A percentile compares a stretch with the other conserved stretches of the same genome.
Evolutionary conservation across 352 stramenopile species (phyloP).

Genomic region (Phytophthora vignae): DNA sequence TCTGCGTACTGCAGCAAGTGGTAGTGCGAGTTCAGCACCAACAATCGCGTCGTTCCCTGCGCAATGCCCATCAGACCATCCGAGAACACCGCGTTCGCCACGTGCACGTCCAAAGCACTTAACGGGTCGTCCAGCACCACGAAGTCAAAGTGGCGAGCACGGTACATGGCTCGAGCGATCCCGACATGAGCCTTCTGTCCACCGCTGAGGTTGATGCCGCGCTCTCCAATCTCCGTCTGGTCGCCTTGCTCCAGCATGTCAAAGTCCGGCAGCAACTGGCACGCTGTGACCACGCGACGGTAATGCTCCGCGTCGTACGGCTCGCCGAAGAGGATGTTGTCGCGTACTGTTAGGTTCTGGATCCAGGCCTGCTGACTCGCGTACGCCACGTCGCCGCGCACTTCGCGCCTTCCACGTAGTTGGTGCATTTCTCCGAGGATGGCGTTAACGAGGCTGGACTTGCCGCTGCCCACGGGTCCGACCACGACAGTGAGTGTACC

Average conservation of each 20-base stretch:
- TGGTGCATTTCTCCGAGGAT: constrained; percentile 62
- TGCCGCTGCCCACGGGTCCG: constrained; percentile 57
- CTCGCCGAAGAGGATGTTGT: constrained; percentile 69
- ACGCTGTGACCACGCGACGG: constrained; percentile 69
- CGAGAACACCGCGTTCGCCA: constrained; percentile 93
- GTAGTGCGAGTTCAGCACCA: constrained; percentile 95
- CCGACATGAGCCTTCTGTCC: constrained; percentile 82
- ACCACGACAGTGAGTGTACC: constrained; percentile 58
- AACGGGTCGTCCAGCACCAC: constrained; percentile 75
- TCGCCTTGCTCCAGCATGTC: constrained; percentile 86
- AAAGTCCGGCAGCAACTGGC: constrained; percentile 85
- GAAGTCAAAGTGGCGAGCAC: constrained; percentile 61
- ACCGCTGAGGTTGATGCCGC: constrained; percentile 87
- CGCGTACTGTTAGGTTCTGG: constrained; percentile 55
- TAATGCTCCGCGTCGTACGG: constrained; percentile 50
- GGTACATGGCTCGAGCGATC: constrained; percentile 70
- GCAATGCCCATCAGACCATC: constrained; percentile 82
- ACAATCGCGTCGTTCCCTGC: constrained; percentile 75
- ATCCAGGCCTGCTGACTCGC: constrained; percentile 63
- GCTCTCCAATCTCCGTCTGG: constrained; percentile 93
- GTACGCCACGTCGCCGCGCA: constrained; percentile 48
- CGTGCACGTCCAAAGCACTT: constrained; percentile 87
- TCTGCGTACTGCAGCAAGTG: constrained; percentile 83
- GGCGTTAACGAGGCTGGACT: constrained; percentile 59
- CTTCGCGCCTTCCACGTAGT: constrained; percentile 24